Conservation (phyloP, 2,329 filamentous ascomycete genomes). For the Trichoderma sp. region DNA sequence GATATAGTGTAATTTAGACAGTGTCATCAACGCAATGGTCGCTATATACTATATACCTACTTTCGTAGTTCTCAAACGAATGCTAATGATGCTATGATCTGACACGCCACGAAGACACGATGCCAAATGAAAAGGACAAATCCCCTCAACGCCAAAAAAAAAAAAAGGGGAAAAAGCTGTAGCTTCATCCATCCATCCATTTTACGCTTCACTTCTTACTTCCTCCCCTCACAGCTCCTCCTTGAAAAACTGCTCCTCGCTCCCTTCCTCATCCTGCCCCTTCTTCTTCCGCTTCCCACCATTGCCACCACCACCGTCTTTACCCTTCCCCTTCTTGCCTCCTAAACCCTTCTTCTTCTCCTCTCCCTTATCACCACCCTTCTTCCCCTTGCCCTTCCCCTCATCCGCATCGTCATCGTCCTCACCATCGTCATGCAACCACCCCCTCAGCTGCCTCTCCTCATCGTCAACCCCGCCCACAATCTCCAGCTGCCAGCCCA, state of each 20-base stretch:
- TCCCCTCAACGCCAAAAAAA: conserved; percentile 3
- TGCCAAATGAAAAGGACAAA: not conserved
- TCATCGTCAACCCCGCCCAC: conserved; percentile 65
- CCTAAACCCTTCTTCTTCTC: not conserved
- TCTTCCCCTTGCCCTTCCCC: not conserved
- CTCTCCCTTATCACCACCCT: not conserved
- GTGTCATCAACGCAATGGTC: not conserved
- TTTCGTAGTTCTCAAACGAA: not conserved
- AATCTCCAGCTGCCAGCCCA: conserved; percentile 79
- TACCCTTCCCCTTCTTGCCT: not conserved
- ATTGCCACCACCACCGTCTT: not conserved
- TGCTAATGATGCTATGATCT: not conserved
- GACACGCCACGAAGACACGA: not conserved
- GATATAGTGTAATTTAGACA: not conserved
- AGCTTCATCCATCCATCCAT: not conserved
- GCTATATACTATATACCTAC: not conserved
- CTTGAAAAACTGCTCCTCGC: conserved; percentile 19
- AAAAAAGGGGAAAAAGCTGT: not conserved
- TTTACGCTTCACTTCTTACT: not conserved
- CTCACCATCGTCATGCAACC: conserved; percentile 57
- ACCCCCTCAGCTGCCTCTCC: conserved; percentile 66
- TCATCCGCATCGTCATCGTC: conserved; percentile 17
- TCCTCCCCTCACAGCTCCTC: not conserved
- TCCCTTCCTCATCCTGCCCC: conserved; percentile 6
- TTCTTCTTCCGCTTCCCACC: not conserved